A percentile compares a stretch with the other conserved stretches of the same genome.
Evolutionary conservation across 495 filamentous ascomycete genomes (phyloP).

Genomic region (Chlorociboria aeruginascens): DNA sequence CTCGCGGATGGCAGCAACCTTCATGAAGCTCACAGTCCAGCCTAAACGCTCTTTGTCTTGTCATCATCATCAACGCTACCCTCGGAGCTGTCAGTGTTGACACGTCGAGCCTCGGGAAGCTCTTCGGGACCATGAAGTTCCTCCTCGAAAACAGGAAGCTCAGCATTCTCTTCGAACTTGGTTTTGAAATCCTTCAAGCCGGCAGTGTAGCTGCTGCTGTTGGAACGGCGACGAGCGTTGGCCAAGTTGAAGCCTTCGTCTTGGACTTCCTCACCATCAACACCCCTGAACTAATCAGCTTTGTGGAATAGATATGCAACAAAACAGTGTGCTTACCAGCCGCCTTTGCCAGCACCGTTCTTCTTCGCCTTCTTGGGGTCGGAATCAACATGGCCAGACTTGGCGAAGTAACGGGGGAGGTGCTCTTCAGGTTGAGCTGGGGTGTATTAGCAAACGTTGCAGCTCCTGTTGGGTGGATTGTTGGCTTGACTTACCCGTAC

Average conservation of each 20-base stretch:
- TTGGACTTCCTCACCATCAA: constrained; percentile 67
- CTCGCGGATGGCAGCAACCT: constrained; percentile 8
- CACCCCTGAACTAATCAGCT: constrained; percentile 48
- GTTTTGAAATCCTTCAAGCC: constrained; percentile 60
- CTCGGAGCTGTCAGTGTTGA: constrained; percentile 41
- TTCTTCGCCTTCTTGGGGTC: constrained; percentile 95
- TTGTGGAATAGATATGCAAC: too few species aligned
- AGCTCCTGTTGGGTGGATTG: background rate
- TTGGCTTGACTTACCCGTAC: background rate
- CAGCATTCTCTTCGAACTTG: constrained; percentile 79
- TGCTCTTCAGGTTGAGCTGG: constrained; percentile 33
- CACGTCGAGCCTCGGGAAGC: constrained; percentile 20
- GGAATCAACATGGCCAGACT: constrained; percentile 65
- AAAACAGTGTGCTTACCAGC: constrained; percentile 54
- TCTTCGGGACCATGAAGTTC: constrained; percentile 50
- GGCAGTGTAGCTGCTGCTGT: constrained; percentile 60
- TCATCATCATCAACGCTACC: constrained; percentile 31
- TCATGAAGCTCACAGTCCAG: constrained; percentile 2
- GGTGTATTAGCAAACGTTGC: too few species aligned
- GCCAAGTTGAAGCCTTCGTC: constrained; percentile 68
- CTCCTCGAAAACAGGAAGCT: constrained; percentile 85
- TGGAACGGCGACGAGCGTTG: constrained; percentile 85
- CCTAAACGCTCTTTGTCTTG: constrained; percentile 23
- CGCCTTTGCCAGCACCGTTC: constrained; percentile 83
- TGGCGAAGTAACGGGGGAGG: constrained; percentile 84